Evolutionary conservation across 768 basidiomycete species (phyloP).

Genomic region (Mycena rosella): DNA sequence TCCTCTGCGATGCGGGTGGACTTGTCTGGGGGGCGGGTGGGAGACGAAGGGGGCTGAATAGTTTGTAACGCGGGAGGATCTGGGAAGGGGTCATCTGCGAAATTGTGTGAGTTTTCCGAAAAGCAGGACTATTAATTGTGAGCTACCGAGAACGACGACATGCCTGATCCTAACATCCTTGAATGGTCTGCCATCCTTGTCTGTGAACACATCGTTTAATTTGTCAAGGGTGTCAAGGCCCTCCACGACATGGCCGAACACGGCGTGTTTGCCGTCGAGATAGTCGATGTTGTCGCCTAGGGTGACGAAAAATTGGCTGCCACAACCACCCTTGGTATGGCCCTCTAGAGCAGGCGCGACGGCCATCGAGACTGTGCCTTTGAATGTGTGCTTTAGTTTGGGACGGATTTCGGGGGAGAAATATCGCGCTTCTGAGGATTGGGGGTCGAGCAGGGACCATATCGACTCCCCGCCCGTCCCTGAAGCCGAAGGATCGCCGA

Average conservation of each 20-base stretch:
- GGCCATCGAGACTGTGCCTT: constrained; percentile 98
- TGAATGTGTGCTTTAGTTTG: constrained; percentile 83
- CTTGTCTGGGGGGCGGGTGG: constrained; percentile 85
- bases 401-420: constrained; percentile 88
- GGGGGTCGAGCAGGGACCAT: constrained; percentile 79
- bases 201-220: constrained; percentile 91
- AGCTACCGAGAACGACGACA: constrained; percentile 91
- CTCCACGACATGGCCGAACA: constrained; percentile 97
- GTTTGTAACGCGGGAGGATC: constrained; percentile 79
- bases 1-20: constrained; percentile 95
- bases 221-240: constrained; percentile 93
- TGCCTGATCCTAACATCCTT: constrained; percentile 96
- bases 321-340: constrained; percentile 80
- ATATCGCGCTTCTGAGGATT: constrained; percentile 72
- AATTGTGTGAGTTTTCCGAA: constrained; percentile 13
- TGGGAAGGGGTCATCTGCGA: constrained; percentile 91
- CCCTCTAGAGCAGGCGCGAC: constrained; percentile 85
- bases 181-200: constrained; percentile 89
- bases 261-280: constrained; percentile 92
- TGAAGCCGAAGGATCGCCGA: constrained; percentile 95
- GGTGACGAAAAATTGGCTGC: constrained; percentile 97
- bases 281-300: constrained; percentile 93
- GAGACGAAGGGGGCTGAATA: constrained; percentile 77
- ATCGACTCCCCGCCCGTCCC: constrained; percentile 95
- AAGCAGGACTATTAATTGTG: constrained; percentile 37